Evolutionary conservation across 495 filamentous ascomycete species (phyloP), one percentile per base, ranked within the genome.

Genomic region (Glarea lozoyensis): DNA sequence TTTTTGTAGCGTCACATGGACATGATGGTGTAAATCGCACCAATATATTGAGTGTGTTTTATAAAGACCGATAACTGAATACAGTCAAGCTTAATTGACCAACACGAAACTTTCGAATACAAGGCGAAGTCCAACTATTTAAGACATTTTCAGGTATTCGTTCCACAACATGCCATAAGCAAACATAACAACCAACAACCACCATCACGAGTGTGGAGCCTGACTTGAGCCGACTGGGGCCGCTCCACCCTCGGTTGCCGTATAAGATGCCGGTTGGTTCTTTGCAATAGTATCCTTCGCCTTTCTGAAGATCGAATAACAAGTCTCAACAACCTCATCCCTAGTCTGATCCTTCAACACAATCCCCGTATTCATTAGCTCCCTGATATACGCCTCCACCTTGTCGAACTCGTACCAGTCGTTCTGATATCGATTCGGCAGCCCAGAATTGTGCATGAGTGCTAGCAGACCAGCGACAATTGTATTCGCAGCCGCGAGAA

Each of bases 401-500:
- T 32, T 32, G 25, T 51, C 48, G 25, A 38, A 46, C 19, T 51
- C 48, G 10, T 31, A 34, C 30, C 43, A 46, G 27, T 53, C 50
- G 9, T 49, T 45, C n/a, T 42, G 25, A 15, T 30, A 40, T 7
- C 50, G 9, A 21, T 41, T 37, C 16, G 50, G 50, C 29, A 53
- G 23, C 1, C 50, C 50, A 5, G 40, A 45, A 31, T 49, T 48
- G 23, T 53, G 43, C 35, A 49, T 23, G 25, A 53, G 17, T 9
- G 50, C 50, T 7, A 53, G 18, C 13, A 53, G 19, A 3, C 50
- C 50, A 4, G 50, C 50, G 23, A 24, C 34, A 1, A 49, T 42
- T 13, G 50, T 53, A 39, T 49, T 53, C 3, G 37, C 34, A 5
- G 50, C 45, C 5, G 45, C 50, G 11, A 53, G 20, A 4, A 45